Evolutionary conservation across 306 rosid genomes (phyloP), one percentile per base, ranked within the genome.

Genomic region (Cicer judaicum): DNA sequence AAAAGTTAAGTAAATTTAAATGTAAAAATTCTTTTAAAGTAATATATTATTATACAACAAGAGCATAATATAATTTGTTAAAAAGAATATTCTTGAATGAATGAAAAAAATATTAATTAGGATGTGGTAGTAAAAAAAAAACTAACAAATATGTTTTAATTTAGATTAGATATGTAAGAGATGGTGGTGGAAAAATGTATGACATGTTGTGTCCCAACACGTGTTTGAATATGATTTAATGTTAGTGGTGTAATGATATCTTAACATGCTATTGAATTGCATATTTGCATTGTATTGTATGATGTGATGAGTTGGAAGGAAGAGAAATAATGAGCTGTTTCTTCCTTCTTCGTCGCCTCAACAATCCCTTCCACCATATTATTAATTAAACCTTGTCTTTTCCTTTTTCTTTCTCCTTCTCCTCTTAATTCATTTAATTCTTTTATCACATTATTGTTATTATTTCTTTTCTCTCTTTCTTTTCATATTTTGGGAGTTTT

Each of bases 181-280:
- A 29, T 3, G 52, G 77, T 78, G 82, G 82, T 50, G 65, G 82
- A 62, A 78, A 70, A 78, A 39, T 19, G 24, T 16, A 54, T 16
- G 13, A 52, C 16, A 63, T 71, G 42, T 4, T 47, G 44, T 68
- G 76, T 43, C 72, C 77, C n/a, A 49, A 78, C 77, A 78, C 81
- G 77, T 78, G 81, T 78, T 70, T 70, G 85, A 81, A 71, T 81
- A 50, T 8, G 44, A 40, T 19, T 81, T 13, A 62, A 21, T 41
- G 18, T 49, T 16, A 4, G 46, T 49, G 39, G 8, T 50, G 56
- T 24, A 71, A 80, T 34, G 48, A 52, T 44, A 69, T 70, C 69
- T 60, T 34, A 60, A 60, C 44, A 16, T 60, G 34, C 18, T 7
- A 60, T 34, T 60, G 43, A 19, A 60, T 57, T 2, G 65, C 10